These are phyloP conservation scores for Triticum turgidum DNA, from an alignment of 176 grass and related monocot species.

Conservation along the genomic window DNA sequence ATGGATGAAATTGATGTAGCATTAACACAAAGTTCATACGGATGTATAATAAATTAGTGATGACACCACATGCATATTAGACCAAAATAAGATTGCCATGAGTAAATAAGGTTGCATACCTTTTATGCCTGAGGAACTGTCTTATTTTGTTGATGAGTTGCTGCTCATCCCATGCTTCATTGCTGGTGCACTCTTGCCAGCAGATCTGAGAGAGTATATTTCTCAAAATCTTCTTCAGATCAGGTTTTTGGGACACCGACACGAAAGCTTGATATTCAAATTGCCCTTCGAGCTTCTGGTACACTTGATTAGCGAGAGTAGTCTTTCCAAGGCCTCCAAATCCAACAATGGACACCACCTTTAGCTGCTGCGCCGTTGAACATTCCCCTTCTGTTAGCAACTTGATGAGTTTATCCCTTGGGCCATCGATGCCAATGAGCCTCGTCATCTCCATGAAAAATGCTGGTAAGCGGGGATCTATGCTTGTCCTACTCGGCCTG, in stretches of 20 bases:
- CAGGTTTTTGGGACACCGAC: conserved; percentile 20
- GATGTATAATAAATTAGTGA: neutral
- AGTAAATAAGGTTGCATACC: neutral
- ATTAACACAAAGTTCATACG: neutral
- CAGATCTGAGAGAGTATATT: conserved; percentile 17
- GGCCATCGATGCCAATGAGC: conserved; percentile 1
- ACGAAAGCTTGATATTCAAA: conserved; percentile 22
- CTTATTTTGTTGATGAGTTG: conserved; percentile 18
- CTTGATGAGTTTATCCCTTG: conserved; percentile 22
- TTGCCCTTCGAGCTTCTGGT: conserved; percentile 12
- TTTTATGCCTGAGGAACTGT: conserved; percentile 17
- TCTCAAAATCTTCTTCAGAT: conserved; percentile 20
- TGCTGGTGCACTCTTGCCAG: neutral
- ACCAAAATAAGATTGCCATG: neutral
- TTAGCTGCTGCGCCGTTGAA: neutral
- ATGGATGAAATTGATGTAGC: neutral
- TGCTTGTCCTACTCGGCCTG: neutral
- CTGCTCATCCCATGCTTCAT: neutral
- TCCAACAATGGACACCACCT: conserved; percentile 15
- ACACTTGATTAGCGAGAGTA: conserved; percentile 13
- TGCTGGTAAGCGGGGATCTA: conserved; percentile 19
- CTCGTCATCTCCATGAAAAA: neutral
- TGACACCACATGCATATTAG: neutral
- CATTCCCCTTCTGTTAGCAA: neutral
- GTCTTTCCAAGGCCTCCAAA: conserved; percentile 29